Percentiles rank a stretch among this genome's conserved stretches.
These are phyloP conservation scores for Scedosporium aurantiacum DNA, from an alignment of 2,329 filamentous ascomycete genomes.

Conservation along the genomic window DNA sequence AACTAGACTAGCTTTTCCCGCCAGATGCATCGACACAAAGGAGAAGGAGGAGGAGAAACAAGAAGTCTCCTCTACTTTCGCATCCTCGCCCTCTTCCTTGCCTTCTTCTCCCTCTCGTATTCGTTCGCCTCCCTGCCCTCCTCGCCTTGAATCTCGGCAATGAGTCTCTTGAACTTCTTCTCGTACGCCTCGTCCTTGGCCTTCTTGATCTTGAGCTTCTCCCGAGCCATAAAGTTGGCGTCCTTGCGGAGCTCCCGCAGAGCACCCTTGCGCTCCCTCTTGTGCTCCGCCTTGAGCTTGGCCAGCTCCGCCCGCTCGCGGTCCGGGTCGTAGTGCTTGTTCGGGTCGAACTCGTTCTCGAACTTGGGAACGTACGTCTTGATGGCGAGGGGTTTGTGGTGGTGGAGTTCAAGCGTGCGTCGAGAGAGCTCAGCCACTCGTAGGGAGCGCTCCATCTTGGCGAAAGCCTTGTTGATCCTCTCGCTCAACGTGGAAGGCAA, in stretches of 20 bases:
- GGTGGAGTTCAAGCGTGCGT: conserved; percentile 74
- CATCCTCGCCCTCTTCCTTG: conserved; percentile 54
- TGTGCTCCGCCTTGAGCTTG: conserved; percentile 82
- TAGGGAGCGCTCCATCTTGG: conserved; percentile 43
- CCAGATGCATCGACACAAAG: background rate
- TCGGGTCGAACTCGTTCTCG: conserved; percentile 87
- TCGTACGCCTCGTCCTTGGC: conserved; percentile 88
- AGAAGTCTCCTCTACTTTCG: conserved; percentile 1
- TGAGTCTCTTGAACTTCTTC: conserved; percentile 84
- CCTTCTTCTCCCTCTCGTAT: conserved; percentile 78
- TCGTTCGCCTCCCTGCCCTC: conserved; percentile 78
- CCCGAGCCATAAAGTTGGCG: conserved; percentile 81
- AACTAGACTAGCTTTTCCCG: background rate
- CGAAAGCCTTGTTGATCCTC: conserved; percentile 28
- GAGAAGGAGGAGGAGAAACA: background rate
- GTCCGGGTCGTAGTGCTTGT: conserved; percentile 95
- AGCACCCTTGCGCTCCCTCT: conserved; percentile 89
- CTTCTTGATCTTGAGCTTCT: conserved; percentile 87
- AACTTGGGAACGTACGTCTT: conserved; percentile 86
- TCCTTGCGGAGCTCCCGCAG: conserved; percentile 93
- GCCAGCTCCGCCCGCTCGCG: conserved; percentile 75
- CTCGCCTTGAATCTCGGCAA: conserved; percentile 92
- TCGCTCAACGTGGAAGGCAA: conserved; percentile 33
- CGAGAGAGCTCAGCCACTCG: conserved; percentile 53
- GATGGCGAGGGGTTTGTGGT: conserved; percentile 81